Evolutionary conservation across 306 rosid genomes (phyloP), one percentile per base, ranked within the genome.

Genomic region (Prunus mira): DNA sequence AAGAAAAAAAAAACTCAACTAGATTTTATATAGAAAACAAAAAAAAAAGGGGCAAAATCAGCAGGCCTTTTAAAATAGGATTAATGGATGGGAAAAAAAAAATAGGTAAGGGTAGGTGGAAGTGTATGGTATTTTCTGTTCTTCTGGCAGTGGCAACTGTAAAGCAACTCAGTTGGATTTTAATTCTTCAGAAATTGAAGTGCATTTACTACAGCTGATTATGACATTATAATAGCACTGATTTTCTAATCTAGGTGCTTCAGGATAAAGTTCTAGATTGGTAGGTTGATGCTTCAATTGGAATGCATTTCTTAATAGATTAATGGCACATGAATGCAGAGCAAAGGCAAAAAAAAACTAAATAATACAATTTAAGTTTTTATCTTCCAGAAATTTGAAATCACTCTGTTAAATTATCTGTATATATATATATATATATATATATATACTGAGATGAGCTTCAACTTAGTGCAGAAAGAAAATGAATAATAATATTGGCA

Each of bases 171-270:
- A 34, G 25, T 8, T 34, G 43, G 32, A 54, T n/a, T 57, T 52
- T 20, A 18, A 17, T 34, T 38, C 19, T 47, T 13, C 32, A 5
- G 28, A 47, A 82, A 51, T 58, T 58, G 12, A 43, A 75, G 49
- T 11, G 72, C 72, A 74, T 80, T 74, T 49, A 61, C 27, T 57
- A 64, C 72, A 2, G 15, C 47, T 71, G 20, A 70, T 46, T 55
- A 56, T 17, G 76, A 34, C 65, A 54, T 30, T 54, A 30, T 19
- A 41, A 72, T 41, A 43, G 55, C 55, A 27, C 67, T 28, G 43
- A 62, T 62, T 46, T 73, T 73, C 24, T n/a, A 7, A 62, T 9
- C 3, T 6, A 45, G 65, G 30, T 38, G 20, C 32, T 47, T 46
- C 46, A 55, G 13, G 22, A 9, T 57, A 4, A 64, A 51, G 54